A percentile compares a stretch with the other conserved stretches of the same genome.
These are phyloP conservation scores for Balansia obtecta DNA, from an alignment of 2,329 filamentous ascomycete species.

Conservation along the genomic window DNA sequence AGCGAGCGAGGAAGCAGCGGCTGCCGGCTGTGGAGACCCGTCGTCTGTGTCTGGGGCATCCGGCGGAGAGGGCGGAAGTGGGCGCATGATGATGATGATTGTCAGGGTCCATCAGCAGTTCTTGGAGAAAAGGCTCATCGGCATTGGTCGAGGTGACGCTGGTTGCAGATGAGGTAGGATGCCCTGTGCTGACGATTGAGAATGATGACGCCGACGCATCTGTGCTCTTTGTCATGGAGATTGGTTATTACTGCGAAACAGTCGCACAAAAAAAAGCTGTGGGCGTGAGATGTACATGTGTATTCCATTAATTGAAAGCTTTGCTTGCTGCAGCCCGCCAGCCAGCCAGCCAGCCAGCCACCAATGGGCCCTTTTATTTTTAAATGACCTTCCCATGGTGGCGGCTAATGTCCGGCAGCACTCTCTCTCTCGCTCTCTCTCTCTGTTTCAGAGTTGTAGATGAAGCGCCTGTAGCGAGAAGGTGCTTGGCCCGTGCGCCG, in stretches of 20 bases:
- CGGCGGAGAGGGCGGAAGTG: background rate
- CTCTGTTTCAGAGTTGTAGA: background rate
- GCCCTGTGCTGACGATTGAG: background rate
- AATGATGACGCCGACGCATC: no score
- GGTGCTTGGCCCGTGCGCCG: slow-evolving; percentile 12
- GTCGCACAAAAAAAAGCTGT: no score
- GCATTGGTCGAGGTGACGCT: background rate
- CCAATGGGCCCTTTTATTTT: no score
- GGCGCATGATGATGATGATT: background rate
- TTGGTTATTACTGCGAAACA: background rate
- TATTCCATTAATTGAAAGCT: no score
- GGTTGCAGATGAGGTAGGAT: background rate
- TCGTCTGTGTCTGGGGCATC: background rate
- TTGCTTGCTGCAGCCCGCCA: no score
- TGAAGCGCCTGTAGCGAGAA: background rate
- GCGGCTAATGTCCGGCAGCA: background rate
- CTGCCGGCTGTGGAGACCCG: background rate
- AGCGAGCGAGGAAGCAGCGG: background rate
- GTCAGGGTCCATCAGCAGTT: background rate
- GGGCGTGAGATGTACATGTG: no score
- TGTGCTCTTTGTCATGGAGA: no score
- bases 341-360: no score
- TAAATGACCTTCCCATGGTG: background rate
- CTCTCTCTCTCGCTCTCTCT: no score
- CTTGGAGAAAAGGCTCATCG: background rate